These are phyloP conservation scores for Talaromyces proteolyticus DNA, from an alignment of 495 filamentous ascomycete genomes.

Conservation along the genomic window DNA sequence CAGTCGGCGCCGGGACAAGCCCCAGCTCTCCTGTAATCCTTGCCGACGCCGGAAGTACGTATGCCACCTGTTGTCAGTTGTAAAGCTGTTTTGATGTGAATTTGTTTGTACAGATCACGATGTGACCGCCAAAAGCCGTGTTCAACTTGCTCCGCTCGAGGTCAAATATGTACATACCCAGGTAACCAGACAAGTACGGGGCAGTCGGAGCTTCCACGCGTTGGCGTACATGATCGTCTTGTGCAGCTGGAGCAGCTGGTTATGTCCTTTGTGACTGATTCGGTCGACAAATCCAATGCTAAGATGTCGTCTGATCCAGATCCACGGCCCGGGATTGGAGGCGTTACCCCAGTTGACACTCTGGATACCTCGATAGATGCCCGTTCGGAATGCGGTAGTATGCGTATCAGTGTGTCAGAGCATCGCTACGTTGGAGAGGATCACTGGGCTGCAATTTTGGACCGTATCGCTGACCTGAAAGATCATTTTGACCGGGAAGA, in stretches of 20 bases:
- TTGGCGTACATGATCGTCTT: slow-evolving; percentile 14
- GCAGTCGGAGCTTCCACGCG: slow-evolving; percentile 4
- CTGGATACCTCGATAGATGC: slow-evolving; percentile 9
- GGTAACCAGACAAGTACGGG: slow-evolving; percentile 5
- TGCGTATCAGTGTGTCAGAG: slow-evolving; percentile 18
- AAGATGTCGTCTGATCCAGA: neutral
- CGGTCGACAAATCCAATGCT: neutral
- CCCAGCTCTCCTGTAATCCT: slow-evolving; percentile 25
- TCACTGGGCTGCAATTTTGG: slow-evolving; percentile 24
- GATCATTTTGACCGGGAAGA: slow-evolving; percentile 24
- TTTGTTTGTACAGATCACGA: slow-evolving; percentile 9
- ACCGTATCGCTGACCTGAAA: slow-evolving; percentile 23
- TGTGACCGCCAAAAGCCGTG: slow-evolving; percentile 19
- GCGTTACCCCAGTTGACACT: no score
- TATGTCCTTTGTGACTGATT: slow-evolving; percentile 19
- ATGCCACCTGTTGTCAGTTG: slow-evolving; percentile 3
- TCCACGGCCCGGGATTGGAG: slow-evolving; percentile 1
- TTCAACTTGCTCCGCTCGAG: slow-evolving; percentile 13
- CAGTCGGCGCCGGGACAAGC: slow-evolving; percentile 23
- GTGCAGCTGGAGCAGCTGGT: slow-evolving; percentile 15
- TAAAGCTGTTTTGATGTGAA: neutral
- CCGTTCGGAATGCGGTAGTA: slow-evolving; percentile 24
- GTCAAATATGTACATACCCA: slow-evolving; percentile 14
- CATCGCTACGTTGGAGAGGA: slow-evolving; percentile 15
- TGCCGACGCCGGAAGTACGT: slow-evolving; percentile 27